Base-by-base conservation (phyloP, 371 early-diverging fungal species). In the Mucor piriformis region DNA sequence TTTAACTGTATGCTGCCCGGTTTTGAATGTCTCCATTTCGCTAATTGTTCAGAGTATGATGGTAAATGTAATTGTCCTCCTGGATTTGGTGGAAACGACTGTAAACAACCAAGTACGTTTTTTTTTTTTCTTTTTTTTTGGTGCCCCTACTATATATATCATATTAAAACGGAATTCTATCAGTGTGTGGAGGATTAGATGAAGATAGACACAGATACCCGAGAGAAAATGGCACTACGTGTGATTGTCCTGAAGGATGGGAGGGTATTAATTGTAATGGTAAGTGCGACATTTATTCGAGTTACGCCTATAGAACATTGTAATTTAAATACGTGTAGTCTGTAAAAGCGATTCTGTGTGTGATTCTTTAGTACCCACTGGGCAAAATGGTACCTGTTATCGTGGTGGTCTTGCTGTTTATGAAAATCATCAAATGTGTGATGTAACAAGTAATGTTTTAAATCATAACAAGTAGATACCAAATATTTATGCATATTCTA, bases 211-310 rank as follows among this genome's bases (percentile, higher is more conserved):
- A 86, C 10, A 81, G 93, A 57, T 75, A 70, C 7, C 81, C 84
- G 23, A 82, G 91, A 56, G 71, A 74, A 24, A 81, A 74, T 20
- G 72, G 81, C 32, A 67, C 77, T 8, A 42, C 42, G 18, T 92
- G 94, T 61, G 72, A 83, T 27, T 96, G 96, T 70, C 85, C 88
- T 37, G 88, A 89, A 27, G 97, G 95, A 12, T 96, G 94, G 90
- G 85, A 84, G 50, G 97, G 97, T 52, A 87, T 92, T 68, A 95
- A 94, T 61, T 96, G 96, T 74, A 93, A 92, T 72, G 89, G 92
- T 90, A 86, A n/a, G 33, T 16, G 29, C 6, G 21, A 16, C 24
- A 15, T 29, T 32, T 24, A 13, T 23, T 54, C n/a, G n/a, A n/a
- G n/a, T n/a, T n/a, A n/a, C n/a, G n/a, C n/a, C n/a, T n/a, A n/a